Percentiles rank a stretch among this genome's conserved stretches.
Evolutionary conservation across 495 filamentous ascomycete genomes (phyloP).

Genomic region (Annulohypoxylon maeteangense): DNA sequence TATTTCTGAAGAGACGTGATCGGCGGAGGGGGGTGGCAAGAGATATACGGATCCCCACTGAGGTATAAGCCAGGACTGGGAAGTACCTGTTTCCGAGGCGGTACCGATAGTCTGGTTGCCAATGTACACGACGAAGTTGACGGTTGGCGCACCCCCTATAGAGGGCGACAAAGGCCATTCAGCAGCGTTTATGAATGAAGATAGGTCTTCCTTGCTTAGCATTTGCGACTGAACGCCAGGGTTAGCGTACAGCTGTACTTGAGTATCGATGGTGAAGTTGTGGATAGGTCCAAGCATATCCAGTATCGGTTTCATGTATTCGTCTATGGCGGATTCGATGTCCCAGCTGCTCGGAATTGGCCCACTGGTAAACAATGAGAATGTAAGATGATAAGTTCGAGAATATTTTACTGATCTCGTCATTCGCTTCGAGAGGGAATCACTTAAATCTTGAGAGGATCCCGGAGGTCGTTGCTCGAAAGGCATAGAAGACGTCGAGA

Average conservation of each 20-base stretch:
- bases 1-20: constrained; percentile 56
- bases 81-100: constrained; percentile 63
- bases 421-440: constrained; percentile 65
- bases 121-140: constrained; percentile 95
- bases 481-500: constrained; percentile 68
- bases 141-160: constrained; percentile 89
- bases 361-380: constrained; percentile 89
- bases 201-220: constrained; percentile 85
- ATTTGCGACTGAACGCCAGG: constrained; percentile 76
- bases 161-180: constrained; percentile 97
- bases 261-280: constrained; percentile 96
- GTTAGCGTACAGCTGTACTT: constrained; percentile 90
- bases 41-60: constrained; percentile 97
- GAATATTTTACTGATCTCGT: constrained; percentile 90
- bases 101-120: constrained; percentile 61
- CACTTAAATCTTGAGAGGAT: constrained; percentile 53
- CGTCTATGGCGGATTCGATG: constrained; percentile 81
- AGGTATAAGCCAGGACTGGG: constrained; percentile 91
- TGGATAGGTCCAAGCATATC: constrained; percentile 81
- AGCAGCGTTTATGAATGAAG: constrained; percentile 94
- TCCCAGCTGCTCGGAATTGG: constrained; percentile 88
- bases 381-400: constrained; percentile 93
- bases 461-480: constrained; percentile 59
- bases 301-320: constrained; percentile 84
- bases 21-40: constrained; percentile 66